Conservation (phyloP, 495 filamentous ascomycete genomes). For the Penicillium lividum region DNA sequence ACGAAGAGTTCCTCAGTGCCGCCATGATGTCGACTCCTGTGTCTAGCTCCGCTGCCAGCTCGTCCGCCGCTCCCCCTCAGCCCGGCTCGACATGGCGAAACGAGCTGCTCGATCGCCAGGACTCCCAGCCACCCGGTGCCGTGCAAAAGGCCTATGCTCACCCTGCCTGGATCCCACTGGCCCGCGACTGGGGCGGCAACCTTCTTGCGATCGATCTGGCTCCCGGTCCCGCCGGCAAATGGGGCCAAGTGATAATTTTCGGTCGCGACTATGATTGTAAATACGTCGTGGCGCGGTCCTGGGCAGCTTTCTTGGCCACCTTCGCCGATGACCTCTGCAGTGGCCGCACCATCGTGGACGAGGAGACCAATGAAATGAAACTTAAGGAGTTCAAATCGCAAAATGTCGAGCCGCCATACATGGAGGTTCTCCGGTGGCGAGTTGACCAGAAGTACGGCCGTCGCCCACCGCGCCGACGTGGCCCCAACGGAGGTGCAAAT, state of each 20-base stretch:
- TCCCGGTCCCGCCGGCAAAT: constrained; percentile 84
- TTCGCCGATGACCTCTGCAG: constrained; percentile 88
- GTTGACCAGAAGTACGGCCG: constrained; percentile 93
- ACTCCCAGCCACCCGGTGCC: constrained; percentile 80
- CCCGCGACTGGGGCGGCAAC: constrained; percentile 98
- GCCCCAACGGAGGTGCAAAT: constrained; percentile 43
- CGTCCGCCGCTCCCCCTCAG: constrained; percentile 56
- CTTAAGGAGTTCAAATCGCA: constrained; percentile 84
- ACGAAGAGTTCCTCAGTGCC: constrained; percentile 76
- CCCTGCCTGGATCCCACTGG: constrained; percentile 93
- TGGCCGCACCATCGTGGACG: constrained; percentile 84
- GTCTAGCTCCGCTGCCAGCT: constrained; percentile 67
- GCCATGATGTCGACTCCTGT: constrained; percentile 54
- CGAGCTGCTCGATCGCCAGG: constrained; percentile 80
- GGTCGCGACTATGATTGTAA: constrained; percentile 98
- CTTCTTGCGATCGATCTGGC: constrained; percentile 92
- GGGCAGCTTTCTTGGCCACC: constrained; percentile 82
- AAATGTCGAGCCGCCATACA: constrained; percentile 88
- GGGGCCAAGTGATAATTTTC: constrained; percentile 96
- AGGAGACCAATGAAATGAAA: constrained; percentile 89
- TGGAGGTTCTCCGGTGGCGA: constrained; percentile 92
- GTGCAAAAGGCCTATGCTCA: constrained; percentile 94
- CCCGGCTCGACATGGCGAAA: constrained; percentile 73
- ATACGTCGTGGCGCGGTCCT: constrained; percentile 91
- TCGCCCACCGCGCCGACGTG: constrained; percentile 43